Conservation (phyloP, 2,329 filamentous ascomycete species). For the Pestalotiopsis sp. region DNA sequence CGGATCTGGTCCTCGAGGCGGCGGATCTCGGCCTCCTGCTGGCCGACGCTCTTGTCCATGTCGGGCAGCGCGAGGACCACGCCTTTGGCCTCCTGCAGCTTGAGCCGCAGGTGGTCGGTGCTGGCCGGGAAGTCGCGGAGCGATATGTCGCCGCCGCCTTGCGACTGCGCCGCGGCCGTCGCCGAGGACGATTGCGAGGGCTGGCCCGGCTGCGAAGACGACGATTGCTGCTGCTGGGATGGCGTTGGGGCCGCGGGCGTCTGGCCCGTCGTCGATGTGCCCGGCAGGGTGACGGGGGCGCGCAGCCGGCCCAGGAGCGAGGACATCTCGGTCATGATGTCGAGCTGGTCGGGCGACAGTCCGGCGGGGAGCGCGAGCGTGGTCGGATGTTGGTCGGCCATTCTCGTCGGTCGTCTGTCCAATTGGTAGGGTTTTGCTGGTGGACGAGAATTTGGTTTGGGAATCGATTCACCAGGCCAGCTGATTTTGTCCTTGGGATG, state of each 20-base stretch:
- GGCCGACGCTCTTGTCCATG: conserved; percentile 63
- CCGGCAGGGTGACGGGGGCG: conserved; percentile 38
- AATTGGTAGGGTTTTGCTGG: neutral
- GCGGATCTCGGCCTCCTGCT: conserved; percentile 71
- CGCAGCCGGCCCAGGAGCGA: conserved; percentile 75
- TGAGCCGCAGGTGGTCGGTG: conserved; percentile 77
- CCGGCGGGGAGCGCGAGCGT: conserved; percentile 58
- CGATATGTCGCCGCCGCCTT: conserved; percentile 33
- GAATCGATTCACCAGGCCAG: too few species aligned
- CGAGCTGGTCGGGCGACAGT: conserved; percentile 79
- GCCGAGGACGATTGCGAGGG: conserved; percentile 23
- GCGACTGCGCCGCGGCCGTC: conserved; percentile 21
- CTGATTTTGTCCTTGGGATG: too few species aligned
- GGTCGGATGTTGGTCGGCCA: conserved; percentile 15
- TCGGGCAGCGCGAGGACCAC: conserved; percentile 68
- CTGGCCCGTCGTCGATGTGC: conserved; percentile 30
- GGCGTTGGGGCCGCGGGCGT: conserved; percentile 31
- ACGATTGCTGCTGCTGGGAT: conserved; percentile 21
- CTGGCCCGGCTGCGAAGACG: conserved; percentile 16
- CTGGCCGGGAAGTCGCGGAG: conserved; percentile 78
- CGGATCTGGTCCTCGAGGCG: conserved; percentile 64
- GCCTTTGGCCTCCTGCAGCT: conserved; percentile 74
- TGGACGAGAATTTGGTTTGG: too few species aligned
- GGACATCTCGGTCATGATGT: conserved; percentile 80
- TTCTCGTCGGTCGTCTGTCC: neutral